A percentile compares a stretch with the other conserved stretches of the same genome.
phyloP scores from a whole-genome alignment of 2,329 filamentous ascomycete genomes.

The Colletotrichum plurivorum region DNA sequence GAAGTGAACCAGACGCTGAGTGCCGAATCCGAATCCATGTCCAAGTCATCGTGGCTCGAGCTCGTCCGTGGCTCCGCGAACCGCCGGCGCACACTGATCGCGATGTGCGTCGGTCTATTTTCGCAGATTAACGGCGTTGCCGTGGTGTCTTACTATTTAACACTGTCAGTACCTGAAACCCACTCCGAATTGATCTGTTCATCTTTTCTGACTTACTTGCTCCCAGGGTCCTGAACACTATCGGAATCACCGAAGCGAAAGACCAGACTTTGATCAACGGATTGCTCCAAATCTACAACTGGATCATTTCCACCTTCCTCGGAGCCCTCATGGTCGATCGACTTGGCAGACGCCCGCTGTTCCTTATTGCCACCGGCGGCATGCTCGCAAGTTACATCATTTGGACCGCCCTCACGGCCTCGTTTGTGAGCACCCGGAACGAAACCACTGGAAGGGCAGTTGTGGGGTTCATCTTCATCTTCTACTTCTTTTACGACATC shows the following conservation, averaged over 20 bases:
- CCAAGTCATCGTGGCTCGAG: constrained; percentile 45
- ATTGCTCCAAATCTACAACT: constrained; percentile 32
- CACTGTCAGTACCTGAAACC: neutral
- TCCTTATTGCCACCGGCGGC: constrained; percentile 56
- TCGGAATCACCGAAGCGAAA: constrained; percentile 50
- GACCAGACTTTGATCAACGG: constrained; percentile 59
- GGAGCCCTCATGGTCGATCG: constrained; percentile 61
- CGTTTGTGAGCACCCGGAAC: constrained; percentile 12
- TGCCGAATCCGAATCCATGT: constrained; percentile 66
- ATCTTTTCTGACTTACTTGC: neutral
- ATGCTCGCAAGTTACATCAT: constrained; percentile 46
- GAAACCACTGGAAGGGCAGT: constrained; percentile 42
- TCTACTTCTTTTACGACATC: constrained; percentile 38
- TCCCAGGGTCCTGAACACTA: constrained; percentile 48
- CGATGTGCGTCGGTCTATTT: constrained; percentile 46
- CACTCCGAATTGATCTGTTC: no score
- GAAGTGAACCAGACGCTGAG: constrained; percentile 57
- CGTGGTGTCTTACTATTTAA: constrained; percentile 57
- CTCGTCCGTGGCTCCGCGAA: constrained; percentile 48
- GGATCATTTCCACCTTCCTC: constrained; percentile 33
- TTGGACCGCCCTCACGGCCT: constrained; percentile 42
- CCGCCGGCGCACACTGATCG: constrained; percentile 46
- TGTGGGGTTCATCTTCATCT: constrained; percentile 41
- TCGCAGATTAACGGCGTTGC: constrained; percentile 49
- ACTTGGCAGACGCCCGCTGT: constrained; percentile 54